phyloP scores from a whole-genome alignment of 2,329 filamentous ascomycete species.

The Emmonsiellopsis sp. region DNA sequence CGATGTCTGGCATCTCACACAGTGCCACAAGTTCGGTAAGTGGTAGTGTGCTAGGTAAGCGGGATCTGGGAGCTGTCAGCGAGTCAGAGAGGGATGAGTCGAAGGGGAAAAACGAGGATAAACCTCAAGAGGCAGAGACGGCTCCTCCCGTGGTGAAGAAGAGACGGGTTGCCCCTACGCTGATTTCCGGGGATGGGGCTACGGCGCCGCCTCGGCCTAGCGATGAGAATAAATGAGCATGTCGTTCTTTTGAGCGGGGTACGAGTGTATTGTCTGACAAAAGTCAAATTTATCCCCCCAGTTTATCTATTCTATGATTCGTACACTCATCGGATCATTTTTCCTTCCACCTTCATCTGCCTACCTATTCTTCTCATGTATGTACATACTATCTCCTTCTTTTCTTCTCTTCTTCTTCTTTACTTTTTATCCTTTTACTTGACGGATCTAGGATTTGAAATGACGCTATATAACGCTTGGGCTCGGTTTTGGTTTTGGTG shows the following conservation, averaged over 20 bases:
- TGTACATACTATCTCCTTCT: background rate
- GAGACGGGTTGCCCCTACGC: slow-evolving; percentile 13
- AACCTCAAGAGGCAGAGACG: slow-evolving; percentile 1
- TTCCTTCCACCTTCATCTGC: background rate
- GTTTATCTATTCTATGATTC: too few species aligned
- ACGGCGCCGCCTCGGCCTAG: background rate
- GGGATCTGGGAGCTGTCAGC: slow-evolving; percentile 32
- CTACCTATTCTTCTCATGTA: background rate
- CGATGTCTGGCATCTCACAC: slow-evolving; percentile 43
- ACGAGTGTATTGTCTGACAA: too few species aligned
- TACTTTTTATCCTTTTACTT: background rate
- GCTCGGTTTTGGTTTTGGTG: too few species aligned
- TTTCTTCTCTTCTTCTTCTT: background rate
- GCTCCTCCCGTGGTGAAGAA: slow-evolving; percentile 8
- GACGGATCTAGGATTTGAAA: too few species aligned
- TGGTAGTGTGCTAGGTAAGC: slow-evolving; percentile 45
- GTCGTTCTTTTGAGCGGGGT: too few species aligned
- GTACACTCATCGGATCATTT: too few species aligned
- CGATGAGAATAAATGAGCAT: background rate
- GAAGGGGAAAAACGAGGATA: slow-evolving; percentile 1
- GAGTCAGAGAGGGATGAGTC: slow-evolving; percentile 38
- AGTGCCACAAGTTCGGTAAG: slow-evolving; percentile 47
- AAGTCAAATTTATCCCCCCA: too few species aligned
- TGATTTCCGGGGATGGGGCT: slow-evolving; percentile 5
- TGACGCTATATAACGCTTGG: too few species aligned